These are phyloP conservation scores for Mesostigma viride DNA, from an alignment of 139 green algal species.

Conservation along the genomic window DNA sequence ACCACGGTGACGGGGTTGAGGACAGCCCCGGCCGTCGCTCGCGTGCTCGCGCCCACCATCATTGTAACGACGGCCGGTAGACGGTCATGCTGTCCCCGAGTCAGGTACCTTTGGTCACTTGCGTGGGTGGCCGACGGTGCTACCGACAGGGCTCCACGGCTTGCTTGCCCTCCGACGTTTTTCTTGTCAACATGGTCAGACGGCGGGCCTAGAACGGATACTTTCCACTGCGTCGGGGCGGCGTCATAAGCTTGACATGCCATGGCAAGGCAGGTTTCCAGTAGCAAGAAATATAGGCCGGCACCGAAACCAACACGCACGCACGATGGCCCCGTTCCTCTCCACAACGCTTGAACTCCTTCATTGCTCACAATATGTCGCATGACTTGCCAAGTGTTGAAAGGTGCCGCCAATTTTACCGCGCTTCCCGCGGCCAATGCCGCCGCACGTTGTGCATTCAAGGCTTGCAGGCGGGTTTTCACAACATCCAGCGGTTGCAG, in stretches of 20 bases:
- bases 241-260: background rate
- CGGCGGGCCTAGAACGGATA: background rate
- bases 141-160: background rate
- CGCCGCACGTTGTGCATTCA: background rate
- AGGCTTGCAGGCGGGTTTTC: constrained; percentile 23
- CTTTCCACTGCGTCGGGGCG: background rate
- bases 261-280: constrained; percentile 17
- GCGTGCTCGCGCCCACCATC: constrained; percentile 25
- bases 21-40: constrained; percentile 56
- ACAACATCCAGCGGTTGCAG: constrained; percentile 25
- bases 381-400: too few species aligned
- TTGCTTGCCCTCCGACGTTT: background rate
- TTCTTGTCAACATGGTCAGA: background rate
- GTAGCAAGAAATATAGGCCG: constrained; percentile 35
- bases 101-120: constrained; percentile 3
- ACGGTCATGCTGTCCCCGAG: background rate
- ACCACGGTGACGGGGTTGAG: constrained; percentile 83
- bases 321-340: constrained; percentile 25
- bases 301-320: constrained; percentile 27
- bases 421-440: too few species aligned
- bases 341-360: constrained; percentile 28
- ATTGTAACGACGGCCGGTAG: constrained; percentile 5
- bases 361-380: constrained; percentile 13
- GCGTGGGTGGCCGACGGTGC: background rate
- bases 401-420: too few species aligned